Conservation (phyloP, 169 alveolate species). For the Cyclospora cayetanensis region DNA sequence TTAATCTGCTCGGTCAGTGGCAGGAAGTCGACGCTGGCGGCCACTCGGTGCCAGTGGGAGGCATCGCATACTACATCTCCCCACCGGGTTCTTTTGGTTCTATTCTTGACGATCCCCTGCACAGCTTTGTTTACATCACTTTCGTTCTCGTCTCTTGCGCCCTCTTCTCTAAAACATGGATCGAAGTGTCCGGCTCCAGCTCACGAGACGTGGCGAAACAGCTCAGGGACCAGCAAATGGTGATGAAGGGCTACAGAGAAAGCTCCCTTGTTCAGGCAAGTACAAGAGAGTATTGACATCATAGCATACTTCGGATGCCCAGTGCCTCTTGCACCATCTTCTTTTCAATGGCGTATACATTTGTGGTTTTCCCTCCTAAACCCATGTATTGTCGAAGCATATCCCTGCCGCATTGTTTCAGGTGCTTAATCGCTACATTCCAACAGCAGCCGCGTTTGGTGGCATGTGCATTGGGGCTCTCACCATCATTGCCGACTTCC, state of each 20-base stretch:
- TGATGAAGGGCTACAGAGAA: slow-evolving; percentile 93
- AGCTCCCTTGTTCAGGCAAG: slow-evolving; percentile 84
- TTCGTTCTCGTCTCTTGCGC: slow-evolving; percentile 99
- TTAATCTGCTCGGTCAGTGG: slow-evolving; percentile 96
- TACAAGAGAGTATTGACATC: too few relatives aligned
- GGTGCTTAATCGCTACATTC: slow-evolving; percentile 90
- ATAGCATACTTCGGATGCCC: too few relatives aligned
- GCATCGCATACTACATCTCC: slow-evolving; percentile 98
- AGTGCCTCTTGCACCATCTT: not conserved
- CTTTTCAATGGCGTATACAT: not conserved
- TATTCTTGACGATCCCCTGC: slow-evolving; percentile 96
- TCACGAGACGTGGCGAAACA: slow-evolving; percentile 99
- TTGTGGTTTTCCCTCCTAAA: not conserved
- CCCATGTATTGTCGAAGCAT: not conserved
- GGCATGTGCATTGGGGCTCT: slow-evolving; percentile 99
- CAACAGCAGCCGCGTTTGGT: slow-evolving; percentile 99
- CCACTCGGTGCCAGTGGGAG: slow-evolving; percentile 99
- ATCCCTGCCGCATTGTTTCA: not conserved
- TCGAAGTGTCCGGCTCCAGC: slow-evolving; percentile 99
- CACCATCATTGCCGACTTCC: slow-evolving; percentile 98
- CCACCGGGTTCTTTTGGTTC: slow-evolving; percentile 97
- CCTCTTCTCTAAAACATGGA: slow-evolving; percentile 99
- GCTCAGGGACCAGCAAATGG: slow-evolving; percentile 97
- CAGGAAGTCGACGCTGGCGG: slow-evolving; percentile 95
- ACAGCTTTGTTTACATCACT: slow-evolving; percentile 96